phyloP scores from a whole-genome alignment of 1,284 basidiomycete species.

The Leccinum huronense region DNA sequence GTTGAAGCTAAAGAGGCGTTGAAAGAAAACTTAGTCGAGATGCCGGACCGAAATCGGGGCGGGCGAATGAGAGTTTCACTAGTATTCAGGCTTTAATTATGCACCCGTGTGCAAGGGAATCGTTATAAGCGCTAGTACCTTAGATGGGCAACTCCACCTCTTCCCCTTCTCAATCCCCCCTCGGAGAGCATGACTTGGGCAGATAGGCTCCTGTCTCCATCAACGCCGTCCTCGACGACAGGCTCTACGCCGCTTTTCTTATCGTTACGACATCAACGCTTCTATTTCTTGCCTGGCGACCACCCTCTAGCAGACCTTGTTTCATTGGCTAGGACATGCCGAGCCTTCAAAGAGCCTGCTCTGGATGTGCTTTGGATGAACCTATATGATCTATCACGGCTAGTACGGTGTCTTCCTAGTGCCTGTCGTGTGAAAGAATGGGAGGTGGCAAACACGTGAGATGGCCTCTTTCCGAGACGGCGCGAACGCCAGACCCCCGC shows the following conservation, averaged over 20 bases:
- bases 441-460: neutral
- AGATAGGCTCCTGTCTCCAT: conserved; percentile 29
- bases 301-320: neutral
- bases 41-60: conserved; percentile 18
- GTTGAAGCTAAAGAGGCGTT: neutral
- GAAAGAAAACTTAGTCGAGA: conserved; percentile 21
- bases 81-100: neutral
- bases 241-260: conserved; percentile 37
- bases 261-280: too few relatives aligned
- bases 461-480: neutral
- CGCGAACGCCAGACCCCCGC: too few relatives aligned
- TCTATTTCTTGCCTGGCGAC: too few relatives aligned
- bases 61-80: neutral
- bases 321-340: neutral
- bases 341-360: neutral
- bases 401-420: neutral
- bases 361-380: neutral
- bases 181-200: conserved; percentile 29
- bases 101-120: conserved; percentile 9
- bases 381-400: neutral
- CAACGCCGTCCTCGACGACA: conserved; percentile 43
- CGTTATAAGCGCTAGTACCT: conserved; percentile 15
- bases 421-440: neutral
- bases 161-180: conserved; percentile 3
- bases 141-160: conserved; percentile 11